phyloP scores from a whole-genome alignment of 176 grass and related monocot genomes.

The Paspalum notatum region DNA sequence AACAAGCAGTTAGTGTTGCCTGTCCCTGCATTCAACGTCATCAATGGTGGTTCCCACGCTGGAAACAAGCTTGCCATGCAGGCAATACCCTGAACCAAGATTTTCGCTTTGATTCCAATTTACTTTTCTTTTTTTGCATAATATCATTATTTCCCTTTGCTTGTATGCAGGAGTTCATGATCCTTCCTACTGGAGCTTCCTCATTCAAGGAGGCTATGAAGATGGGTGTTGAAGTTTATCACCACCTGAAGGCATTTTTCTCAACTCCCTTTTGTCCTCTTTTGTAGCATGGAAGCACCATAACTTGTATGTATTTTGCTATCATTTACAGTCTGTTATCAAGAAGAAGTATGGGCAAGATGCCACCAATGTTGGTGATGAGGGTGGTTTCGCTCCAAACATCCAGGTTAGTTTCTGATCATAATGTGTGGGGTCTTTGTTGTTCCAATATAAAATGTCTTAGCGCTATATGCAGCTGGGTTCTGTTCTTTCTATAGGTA shows the following conservation, averaged over 20 bases:
- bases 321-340: conserved; percentile 63
- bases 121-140: not conserved
- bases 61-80: conserved; percentile 97
- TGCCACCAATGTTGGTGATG: conserved; percentile 95
- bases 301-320: not conserved
- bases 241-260: conserved; percentile 68
- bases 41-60: conserved; percentile 95
- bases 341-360: conserved; percentile 99
- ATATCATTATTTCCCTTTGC: not conserved
- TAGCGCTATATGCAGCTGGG: not conserved
- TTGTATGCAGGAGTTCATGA: conserved; percentile 84
- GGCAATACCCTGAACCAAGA: conserved; percentile 29
- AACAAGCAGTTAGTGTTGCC: conserved; percentile 81
- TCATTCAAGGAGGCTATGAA: conserved; percentile 98
- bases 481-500: not conserved
- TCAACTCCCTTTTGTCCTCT: not conserved
- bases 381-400: conserved; percentile 97
- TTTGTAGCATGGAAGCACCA: not conserved
- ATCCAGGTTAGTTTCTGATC: conserved; percentile 65
- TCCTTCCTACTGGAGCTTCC: conserved; percentile 84
- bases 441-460: not conserved
- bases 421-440: not conserved
- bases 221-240: conserved; percentile 97
- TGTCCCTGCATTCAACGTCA: conserved; percentile 93
- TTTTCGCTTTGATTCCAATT: too few species aligned